phyloP scores from a whole-genome alignment of 805 yeast species.

The Scheffersomyces ergatensis region DNA sequence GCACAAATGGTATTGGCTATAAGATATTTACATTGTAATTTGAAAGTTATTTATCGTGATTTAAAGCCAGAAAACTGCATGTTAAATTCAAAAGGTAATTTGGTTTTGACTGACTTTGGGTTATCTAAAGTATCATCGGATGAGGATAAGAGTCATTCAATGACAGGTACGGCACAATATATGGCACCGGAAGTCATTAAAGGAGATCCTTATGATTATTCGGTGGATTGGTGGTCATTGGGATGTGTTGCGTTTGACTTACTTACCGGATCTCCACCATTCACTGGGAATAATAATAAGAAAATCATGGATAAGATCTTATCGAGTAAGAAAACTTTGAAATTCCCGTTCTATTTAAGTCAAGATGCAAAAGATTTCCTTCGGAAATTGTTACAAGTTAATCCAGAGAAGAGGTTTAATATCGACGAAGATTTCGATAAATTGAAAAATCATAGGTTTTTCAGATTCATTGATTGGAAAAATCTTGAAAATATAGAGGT shows the following conservation, averaged over 20 bases:
- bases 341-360: conserved; percentile 39
- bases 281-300: conserved; percentile 40
- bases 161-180: conserved; percentile 45
- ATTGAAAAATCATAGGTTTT: conserved; percentile 36
- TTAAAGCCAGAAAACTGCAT: conserved; percentile 46
- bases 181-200: conserved; percentile 48
- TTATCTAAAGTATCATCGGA: conserved; percentile 34
- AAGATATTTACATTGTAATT: conserved; percentile 32
- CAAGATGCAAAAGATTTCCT: conserved; percentile 42
- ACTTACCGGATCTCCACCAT: conserved; percentile 45
- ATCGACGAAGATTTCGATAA: conserved; percentile 33
- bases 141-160: conserved; percentile 22
- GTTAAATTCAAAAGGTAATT: conserved; percentile 38
- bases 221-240: conserved; percentile 48
- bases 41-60: conserved; percentile 42
- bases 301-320: conserved; percentile 38
- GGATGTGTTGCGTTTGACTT: conserved; percentile 45
- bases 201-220: conserved; percentile 39
- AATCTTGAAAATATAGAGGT: conserved; percentile 23
- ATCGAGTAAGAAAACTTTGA: conserved; percentile 24
- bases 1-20: conserved; percentile 43
- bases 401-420: conserved; percentile 35
- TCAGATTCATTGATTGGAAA: conserved; percentile 37
- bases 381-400: conserved; percentile 32
- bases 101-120: conserved; percentile 45